Conservation (phyloP, 2,329 filamentous ascomycete species). For the Penicillium griseofulvum region DNA sequence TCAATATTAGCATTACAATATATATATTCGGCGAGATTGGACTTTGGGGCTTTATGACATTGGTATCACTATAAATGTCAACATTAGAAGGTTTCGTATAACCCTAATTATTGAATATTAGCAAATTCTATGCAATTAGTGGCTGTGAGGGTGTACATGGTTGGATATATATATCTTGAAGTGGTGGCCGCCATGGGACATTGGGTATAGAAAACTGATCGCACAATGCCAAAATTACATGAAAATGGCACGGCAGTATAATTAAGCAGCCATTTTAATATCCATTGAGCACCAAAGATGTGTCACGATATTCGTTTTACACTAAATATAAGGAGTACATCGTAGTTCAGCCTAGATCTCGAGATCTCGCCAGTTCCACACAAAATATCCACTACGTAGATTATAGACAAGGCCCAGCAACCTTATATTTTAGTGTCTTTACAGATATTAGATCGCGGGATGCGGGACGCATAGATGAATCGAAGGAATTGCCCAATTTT, state of each 20-base stretch:
- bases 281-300: not conserved
- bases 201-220: not conserved
- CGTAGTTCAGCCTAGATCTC: not conserved
- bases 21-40: not conserved
- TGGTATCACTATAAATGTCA: not conserved
- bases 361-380: conserved; percentile 2
- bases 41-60: not conserved
- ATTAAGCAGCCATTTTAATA: not conserved
- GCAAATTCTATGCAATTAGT: not conserved
- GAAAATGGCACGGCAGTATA: not conserved
- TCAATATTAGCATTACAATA: not conserved
- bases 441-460: not conserved
- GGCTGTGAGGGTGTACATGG: not conserved
- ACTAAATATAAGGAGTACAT: not conserved
- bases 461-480: not conserved
- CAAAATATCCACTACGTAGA: conserved; percentile 3
- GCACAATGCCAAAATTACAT: not conserved
- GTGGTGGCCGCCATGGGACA: not conserved
- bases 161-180: not conserved
- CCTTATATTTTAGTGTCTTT: conserved; percentile 8
- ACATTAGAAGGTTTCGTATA: too few relatives aligned
- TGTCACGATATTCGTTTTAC: not conserved
- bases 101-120: too few relatives aligned
- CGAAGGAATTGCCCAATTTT: conserved; percentile 28
- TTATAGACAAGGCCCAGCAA: not conserved